phyloP scores from a whole-genome alignment of 1,284 basidiomycete species.

The Apiotrichum sp. region DNA sequence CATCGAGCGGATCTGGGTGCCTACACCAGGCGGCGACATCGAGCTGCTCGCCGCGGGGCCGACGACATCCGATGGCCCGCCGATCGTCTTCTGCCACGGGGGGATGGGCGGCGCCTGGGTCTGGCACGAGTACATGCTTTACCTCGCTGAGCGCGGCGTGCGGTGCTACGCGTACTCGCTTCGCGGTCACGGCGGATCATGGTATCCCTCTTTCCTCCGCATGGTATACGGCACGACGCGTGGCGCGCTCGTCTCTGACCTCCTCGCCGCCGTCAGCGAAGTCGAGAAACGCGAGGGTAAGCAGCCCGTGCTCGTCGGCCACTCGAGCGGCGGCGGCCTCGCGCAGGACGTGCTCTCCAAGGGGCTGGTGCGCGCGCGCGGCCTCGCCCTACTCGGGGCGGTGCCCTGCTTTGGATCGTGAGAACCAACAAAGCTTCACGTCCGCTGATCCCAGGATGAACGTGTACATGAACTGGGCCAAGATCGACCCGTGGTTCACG shows the following conservation, averaged over 20 bases:
- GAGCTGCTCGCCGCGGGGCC: constrained; percentile 5
- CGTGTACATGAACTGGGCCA: constrained; percentile 11
- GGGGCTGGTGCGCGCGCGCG: not conserved
- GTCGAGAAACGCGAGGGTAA: not conserved
- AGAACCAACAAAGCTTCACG: not conserved
- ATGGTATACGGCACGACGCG: constrained; percentile 10
- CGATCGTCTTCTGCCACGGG: constrained; percentile 11
- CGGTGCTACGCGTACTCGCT: constrained; percentile 8
- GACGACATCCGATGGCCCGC: not conserved
- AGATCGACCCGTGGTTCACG: constrained; percentile 8
- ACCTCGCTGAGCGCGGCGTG: constrained; percentile 2
- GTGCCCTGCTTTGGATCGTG: constrained; percentile 10
- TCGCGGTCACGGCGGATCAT: constrained; percentile 9
- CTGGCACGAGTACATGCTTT: constrained; percentile 10
- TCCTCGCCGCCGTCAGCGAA: not conserved
- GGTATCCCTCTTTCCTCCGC: constrained; percentile 3
- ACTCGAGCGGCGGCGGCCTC: constrained; percentile 12
- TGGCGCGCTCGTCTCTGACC: constrained; percentile 4
- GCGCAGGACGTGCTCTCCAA: constrained; percentile 4
- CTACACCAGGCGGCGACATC: constrained; percentile 3
- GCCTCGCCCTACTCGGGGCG: constrained; percentile 4
- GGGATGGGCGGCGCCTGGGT: constrained; percentile 14
- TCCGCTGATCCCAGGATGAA: constrained; percentile 1
- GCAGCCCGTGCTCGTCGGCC: constrained; percentile 5
- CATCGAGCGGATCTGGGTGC: constrained; percentile 5